Percentiles rank a stretch among this genome's conserved stretches.
phyloP scores from a whole-genome alignment of 129 eudicot genomes.

The Flaveria robusta region DNA sequence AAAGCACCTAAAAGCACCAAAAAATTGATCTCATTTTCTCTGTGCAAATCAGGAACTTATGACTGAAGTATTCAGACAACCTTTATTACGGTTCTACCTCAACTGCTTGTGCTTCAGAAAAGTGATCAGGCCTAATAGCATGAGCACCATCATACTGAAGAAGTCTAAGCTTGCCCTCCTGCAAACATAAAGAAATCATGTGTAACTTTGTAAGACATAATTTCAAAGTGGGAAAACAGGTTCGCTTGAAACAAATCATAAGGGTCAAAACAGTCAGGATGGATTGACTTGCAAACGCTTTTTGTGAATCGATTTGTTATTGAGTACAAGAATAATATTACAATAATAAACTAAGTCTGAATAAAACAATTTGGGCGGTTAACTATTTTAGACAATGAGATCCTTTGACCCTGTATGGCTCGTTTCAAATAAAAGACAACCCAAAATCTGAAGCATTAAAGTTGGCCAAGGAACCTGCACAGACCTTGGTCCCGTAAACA shows the following conservation, averaged over 20 bases:
- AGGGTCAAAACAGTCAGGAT: too few relatives aligned
- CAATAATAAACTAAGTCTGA: not conserved
- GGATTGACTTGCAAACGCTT: not conserved
- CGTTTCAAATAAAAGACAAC: not conserved
- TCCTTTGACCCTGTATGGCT: not conserved
- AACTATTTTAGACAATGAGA: not conserved
- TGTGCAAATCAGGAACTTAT: not conserved
- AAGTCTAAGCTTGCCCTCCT: slow-evolving; percentile 99
- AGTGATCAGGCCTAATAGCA: slow-evolving; percentile 27
- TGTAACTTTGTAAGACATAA: not conserved
- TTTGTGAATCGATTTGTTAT: not conserved
- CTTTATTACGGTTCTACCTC: slow-evolving; percentile 39
- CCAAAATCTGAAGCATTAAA: not conserved
- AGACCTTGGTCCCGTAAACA: slow-evolving; percentile 98
- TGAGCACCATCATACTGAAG: slow-evolving; percentile 68
- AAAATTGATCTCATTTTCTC: not conserved
- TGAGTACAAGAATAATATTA: not conserved
- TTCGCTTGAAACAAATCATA: not conserved
- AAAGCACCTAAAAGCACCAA: not conserved
- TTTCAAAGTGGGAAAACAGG: not conserved
- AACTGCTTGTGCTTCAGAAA: slow-evolving; percentile 36
- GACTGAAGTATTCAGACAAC: slow-evolving; percentile 31
- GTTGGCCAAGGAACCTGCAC: not conserved
- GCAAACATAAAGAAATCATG: slow-evolving; percentile 18
- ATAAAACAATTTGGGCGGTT: not conserved